These are phyloP conservation scores for Penicillium griseofulvum DNA, from an alignment of 2,329 filamentous ascomycete genomes.

Conservation along the genomic window DNA sequence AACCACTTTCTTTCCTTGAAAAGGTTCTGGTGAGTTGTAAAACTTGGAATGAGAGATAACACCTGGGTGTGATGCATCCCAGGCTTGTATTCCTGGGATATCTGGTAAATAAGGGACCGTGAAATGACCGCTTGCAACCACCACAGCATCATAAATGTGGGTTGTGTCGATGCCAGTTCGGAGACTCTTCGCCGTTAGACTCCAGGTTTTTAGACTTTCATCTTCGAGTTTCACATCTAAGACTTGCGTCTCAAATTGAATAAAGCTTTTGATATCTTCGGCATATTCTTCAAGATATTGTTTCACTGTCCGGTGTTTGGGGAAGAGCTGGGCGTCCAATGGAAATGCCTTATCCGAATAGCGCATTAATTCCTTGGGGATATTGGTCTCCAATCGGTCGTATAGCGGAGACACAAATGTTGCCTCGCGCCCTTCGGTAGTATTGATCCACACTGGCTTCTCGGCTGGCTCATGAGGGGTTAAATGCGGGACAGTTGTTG, in stretches of 20 bases:
- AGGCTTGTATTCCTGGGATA: slow-evolving; percentile 59
- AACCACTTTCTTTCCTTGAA: slow-evolving; percentile 68
- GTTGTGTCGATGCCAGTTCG: slow-evolving; percentile 41
- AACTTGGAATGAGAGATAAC: slow-evolving; percentile 73
- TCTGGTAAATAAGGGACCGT: slow-evolving; percentile 65
- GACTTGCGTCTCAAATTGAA: slow-evolving; percentile 71
- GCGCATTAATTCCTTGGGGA: slow-evolving; percentile 75
- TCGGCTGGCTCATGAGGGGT: slow-evolving; percentile 61
- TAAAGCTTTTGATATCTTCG: slow-evolving; percentile 62
- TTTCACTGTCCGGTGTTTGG: slow-evolving; percentile 67
- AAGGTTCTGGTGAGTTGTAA: slow-evolving; percentile 67
- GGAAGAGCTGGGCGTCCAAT: slow-evolving; percentile 67
- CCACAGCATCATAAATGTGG: slow-evolving; percentile 68
- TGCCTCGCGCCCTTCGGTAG: slow-evolving; percentile 41
- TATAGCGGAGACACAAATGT: slow-evolving; percentile 83
- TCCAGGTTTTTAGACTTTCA: slow-evolving; percentile 54
- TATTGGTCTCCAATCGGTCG: slow-evolving; percentile 78
- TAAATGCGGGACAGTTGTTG: slow-evolving; percentile 64
- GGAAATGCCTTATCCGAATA: slow-evolving; percentile 71
- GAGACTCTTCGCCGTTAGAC: slow-evolving; percentile 55
- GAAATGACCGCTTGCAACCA: slow-evolving; percentile 75
- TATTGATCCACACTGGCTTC: slow-evolving; percentile 54
- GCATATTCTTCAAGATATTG: slow-evolving; percentile 73
- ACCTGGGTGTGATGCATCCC: slow-evolving; percentile 58
- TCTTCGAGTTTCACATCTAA: slow-evolving; percentile 52